A percentile compares a stretch with the other conserved stretches of the same genome.
Evolutionary conservation across 495 filamentous ascomycete species (phyloP).

Genomic region (Podospora pseudopauciseta): DNA sequence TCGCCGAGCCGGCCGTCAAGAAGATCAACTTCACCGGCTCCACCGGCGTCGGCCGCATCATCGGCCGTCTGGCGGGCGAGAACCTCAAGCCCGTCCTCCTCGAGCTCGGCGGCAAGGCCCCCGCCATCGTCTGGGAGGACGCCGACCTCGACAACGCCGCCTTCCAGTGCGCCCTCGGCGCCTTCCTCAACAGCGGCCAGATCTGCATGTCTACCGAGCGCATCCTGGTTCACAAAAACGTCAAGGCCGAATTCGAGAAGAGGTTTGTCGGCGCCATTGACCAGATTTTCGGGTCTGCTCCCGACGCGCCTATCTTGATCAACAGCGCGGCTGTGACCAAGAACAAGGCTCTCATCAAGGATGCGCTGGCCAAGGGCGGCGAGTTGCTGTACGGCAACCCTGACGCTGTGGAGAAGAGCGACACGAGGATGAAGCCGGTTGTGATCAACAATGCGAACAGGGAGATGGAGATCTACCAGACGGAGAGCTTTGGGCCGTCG

Average conservation of each 20-base stretch:
- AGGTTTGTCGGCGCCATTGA: constrained; percentile 54
- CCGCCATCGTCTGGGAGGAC: constrained; percentile 62
- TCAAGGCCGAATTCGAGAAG: constrained; percentile 62
- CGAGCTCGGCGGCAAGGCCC: constrained; percentile 67
- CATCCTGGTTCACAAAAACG: constrained; percentile 71
- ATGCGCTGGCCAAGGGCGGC: constrained; percentile 69
- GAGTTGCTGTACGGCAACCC: constrained; percentile 58
- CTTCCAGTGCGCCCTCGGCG: constrained; percentile 45
- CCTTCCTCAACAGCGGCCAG: constrained; percentile 66
- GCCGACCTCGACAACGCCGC: constrained; percentile 60
- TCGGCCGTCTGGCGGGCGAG: constrained; percentile 56
- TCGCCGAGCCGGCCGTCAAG: constrained; percentile 51
- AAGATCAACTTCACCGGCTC: constrained; percentile 70
- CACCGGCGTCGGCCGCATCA: constrained; percentile 55
- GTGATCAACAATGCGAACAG: constrained; percentile 66
- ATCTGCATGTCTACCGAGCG: constrained; percentile 92
- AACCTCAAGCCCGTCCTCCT: constrained; percentile 64
- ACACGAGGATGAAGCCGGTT: constrained; percentile 64
- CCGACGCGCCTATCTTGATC: constrained; percentile 59
- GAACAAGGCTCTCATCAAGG: constrained; percentile 61
- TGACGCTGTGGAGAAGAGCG: constrained; percentile 41
- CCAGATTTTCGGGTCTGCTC: constrained; percentile 45
- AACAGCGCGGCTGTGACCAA: constrained; percentile 58
- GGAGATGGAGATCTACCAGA: constrained; percentile 78
- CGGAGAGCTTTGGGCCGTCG: constrained; percentile 79